Evolutionary conservation across 2,329 filamentous ascomycete genomes (phyloP).

Genomic region (Thelonectria olida): DNA sequence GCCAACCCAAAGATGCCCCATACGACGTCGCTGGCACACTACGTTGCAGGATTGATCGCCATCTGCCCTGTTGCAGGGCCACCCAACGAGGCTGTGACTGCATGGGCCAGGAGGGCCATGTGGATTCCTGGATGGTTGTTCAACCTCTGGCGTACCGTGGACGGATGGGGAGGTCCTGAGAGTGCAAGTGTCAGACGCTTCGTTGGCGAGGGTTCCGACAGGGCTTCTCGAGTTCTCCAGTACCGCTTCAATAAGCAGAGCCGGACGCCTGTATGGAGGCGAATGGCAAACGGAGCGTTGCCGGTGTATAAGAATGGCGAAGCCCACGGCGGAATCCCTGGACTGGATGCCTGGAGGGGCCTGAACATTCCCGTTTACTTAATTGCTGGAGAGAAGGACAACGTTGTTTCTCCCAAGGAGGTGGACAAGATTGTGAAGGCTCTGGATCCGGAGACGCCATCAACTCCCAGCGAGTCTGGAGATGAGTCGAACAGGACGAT

Average conservation of each 20-base stretch:
- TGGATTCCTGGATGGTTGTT: conserved; percentile 78
- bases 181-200: conserved; percentile 85
- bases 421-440: conserved; percentile 70
- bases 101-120: conserved; percentile 65
- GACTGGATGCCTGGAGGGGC: conserved; percentile 75
- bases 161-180: conserved; percentile 78
- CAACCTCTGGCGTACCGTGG: conserved; percentile 79
- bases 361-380: conserved; percentile 80
- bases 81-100: conserved; percentile 56
- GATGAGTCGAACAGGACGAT: conserved; percentile 41
- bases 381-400: conserved; percentile 80
- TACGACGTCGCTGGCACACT: conserved; percentile 61
- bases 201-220: conserved; percentile 72
- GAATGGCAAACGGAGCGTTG: conserved; percentile 79
- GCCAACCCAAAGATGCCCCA: conserved; percentile 59
- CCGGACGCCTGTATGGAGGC: conserved; percentile 80
- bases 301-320: conserved; percentile 65
- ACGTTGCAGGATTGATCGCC: conserved; percentile 80
- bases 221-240: conserved; percentile 73
- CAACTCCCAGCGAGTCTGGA: conserved; percentile 26
- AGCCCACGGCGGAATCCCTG: conserved; percentile 72
- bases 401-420: conserved; percentile 76
- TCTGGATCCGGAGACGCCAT: conserved; percentile 39
- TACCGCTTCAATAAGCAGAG: conserved; percentile 84
- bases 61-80: conserved; percentile 82